Evolutionary conservation across 1,284 basidiomycete genomes (phyloP).

Genomic region (Gomphus bonarii): DNA sequence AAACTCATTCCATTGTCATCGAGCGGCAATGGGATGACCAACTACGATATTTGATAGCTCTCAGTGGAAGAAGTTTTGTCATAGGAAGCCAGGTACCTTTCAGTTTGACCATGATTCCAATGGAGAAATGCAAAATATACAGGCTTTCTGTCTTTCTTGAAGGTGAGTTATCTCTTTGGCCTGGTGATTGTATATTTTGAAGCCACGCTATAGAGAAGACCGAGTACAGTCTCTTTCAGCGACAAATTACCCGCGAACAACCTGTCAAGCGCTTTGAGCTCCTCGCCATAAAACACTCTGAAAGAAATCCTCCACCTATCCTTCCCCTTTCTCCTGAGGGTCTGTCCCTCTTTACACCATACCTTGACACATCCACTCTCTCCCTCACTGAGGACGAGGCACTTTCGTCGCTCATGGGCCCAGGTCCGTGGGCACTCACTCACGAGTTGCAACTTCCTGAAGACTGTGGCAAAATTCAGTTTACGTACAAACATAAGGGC

Average conservation of each 20-base stretch:
- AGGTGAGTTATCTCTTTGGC: slow-evolving; percentile 36
- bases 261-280: slow-evolving; percentile 58
- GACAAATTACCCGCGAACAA: slow-evolving; percentile 69
- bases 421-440: slow-evolving; percentile 64
- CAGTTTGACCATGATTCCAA: slow-evolving; percentile 74
- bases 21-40: slow-evolving; percentile 91
- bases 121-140: slow-evolving; percentile 79
- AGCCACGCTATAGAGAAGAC: slow-evolving; percentile 47
- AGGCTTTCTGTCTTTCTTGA: slow-evolving; percentile 74
- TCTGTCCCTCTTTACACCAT: slow-evolving; percentile 35
- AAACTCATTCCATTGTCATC: slow-evolving; percentile 72
- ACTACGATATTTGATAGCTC: slow-evolving; percentile 74
- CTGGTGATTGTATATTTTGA: neutral
- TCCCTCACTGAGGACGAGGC: slow-evolving; percentile 35
- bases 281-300: slow-evolving; percentile 52
- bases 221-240: slow-evolving; percentile 67
- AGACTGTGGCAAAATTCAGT: slow-evolving; percentile 51
- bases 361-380: slow-evolving; percentile 41
- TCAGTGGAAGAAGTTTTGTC: slow-evolving; percentile 74
- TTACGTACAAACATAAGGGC: slow-evolving; percentile 75
- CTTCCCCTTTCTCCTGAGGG: slow-evolving; percentile 59
- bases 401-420: slow-evolving; percentile 54
- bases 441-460: slow-evolving; percentile 46
- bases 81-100: slow-evolving; percentile 81
- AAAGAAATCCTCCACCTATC: slow-evolving; percentile 36